Base-by-base conservation (phyloP, 179 eudicot genomes). In the Beta macrorhiza region DNA sequence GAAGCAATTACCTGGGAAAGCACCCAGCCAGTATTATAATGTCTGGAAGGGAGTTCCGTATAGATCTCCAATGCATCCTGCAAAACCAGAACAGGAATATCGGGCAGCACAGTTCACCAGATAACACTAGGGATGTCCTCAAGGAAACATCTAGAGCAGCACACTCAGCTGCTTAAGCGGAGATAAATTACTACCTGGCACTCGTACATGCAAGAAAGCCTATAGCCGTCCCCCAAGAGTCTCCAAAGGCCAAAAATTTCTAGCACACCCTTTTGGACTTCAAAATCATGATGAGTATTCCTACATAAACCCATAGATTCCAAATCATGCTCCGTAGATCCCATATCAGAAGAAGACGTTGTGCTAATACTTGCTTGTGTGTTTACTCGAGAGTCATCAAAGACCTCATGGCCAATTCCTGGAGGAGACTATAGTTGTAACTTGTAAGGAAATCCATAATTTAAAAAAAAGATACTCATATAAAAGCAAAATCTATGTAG, bases 11-110 rank as follows among this genome's bases (percentile, higher is more conserved):
- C 99, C 97, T 97, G 98, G 69, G 95, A 94, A 85, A 94, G 99
- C 76, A 95, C 99, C 99, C 99, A 94, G 58, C 94, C 91, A 37
- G 99, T 97, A 71, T 92, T 89, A 76, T 93, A 97, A 83, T 97
- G 98, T 67, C 92, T 91, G 67, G 86, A 86, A 1, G 98, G 95
- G 79, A 97, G 98, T 79, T 91, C 90, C 63, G 82, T 86, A 83
- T 90, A 97, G 69, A 89, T 81, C 79, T 90, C 87, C 88, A 97
- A 85, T 61, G 98, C 99, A 62, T 93, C 99, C 99, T 97, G 90
- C 74, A 78, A 77, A 74, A 82, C 56, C 44, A 59, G 47, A 62
- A 15, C 58, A 49, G n/a, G 78, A 67, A 72, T 32, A 20, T 55
- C 37, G 58, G 62, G 53, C 61, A 63, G 13, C 76, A 75, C 16